These are phyloP conservation scores for Phytophthora pluvialis DNA, from an alignment of 352 stramenopile genomes.

Conservation along the genomic window DNA sequence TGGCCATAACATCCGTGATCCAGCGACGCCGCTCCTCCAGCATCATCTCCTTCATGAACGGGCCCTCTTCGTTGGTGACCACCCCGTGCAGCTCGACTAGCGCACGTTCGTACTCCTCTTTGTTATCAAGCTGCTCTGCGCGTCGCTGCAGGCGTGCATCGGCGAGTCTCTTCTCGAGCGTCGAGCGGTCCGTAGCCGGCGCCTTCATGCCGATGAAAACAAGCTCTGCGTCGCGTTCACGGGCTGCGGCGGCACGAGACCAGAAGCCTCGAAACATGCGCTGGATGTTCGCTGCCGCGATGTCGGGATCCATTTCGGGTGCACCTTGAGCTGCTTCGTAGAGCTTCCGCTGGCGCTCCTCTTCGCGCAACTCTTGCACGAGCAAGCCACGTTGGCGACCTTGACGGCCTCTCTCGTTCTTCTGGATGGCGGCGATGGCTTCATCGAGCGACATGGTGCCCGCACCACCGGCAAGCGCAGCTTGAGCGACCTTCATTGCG, in stretches of 20 bases:
- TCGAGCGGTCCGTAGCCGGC: conserved; percentile 54
- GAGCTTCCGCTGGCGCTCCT: conserved; percentile 82
- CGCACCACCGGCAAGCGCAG: conserved; percentile 29
- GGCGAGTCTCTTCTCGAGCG: conserved; percentile 78
- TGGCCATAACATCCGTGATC: conserved; percentile 93
- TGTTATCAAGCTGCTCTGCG: conserved; percentile 91
- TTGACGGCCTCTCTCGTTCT: conserved; percentile 91
- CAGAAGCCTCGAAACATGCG: conserved; percentile 89
- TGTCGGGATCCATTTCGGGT: conserved; percentile 89
- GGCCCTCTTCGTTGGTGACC: conserved; percentile 88
- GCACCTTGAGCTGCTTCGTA: conserved; percentile 71
- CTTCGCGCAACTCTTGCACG: conserved; percentile 82
- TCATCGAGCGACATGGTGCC: conserved; percentile 61
- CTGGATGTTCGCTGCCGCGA: conserved; percentile 92
- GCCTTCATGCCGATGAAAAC: conserved; percentile 95
- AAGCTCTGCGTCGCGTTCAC: conserved; percentile 85
- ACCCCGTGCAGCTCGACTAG: conserved; percentile 88
- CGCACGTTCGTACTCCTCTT: conserved; percentile 91
- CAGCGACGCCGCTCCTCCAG: conserved; percentile 92
- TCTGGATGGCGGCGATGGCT: conserved; percentile 90
- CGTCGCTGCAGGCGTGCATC: conserved; percentile 86
- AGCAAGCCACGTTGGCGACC: conserved; percentile 85
- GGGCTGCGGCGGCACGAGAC: conserved; percentile 61
- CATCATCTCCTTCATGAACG: conserved; percentile 93
- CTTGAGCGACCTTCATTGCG: conserved; percentile 37